Conservation (phyloP, 768 basidiomycete species). For the Termitomyces sp. region DNA sequence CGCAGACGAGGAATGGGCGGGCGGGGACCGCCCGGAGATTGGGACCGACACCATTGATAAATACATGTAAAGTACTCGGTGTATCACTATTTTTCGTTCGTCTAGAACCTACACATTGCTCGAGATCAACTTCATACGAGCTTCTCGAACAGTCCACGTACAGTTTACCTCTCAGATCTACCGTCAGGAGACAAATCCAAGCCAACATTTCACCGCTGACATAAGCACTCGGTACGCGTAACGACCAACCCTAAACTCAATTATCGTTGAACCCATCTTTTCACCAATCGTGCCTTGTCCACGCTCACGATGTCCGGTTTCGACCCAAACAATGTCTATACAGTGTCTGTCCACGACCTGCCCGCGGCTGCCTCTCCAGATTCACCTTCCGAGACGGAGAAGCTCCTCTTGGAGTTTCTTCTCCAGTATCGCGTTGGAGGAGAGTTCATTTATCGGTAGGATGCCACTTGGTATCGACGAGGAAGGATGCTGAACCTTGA, state of each 20-base stretch:
- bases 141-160: not conserved
- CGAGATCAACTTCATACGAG: no score
- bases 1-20: slow-evolving; percentile 50
- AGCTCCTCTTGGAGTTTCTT: slow-evolving; percentile 78
- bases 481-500: slow-evolving; percentile 11
- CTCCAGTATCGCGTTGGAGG: slow-evolving; percentile 84
- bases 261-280: slow-evolving; percentile 8
- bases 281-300: not conserved
- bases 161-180: not conserved
- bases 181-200: no score
- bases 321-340: slow-evolving; percentile 75
- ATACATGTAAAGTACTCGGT: not conserved
- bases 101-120: not conserved
- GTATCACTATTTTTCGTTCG: slow-evolving; percentile 4
- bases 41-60: slow-evolving; percentile 46
- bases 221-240: slow-evolving; percentile 19
- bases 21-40: slow-evolving; percentile 40
- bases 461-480: slow-evolving; percentile 12
- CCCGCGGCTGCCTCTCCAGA: slow-evolving; percentile 55
- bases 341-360: slow-evolving; percentile 70
- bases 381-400: slow-evolving; percentile 75
- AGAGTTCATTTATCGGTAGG: slow-evolving; percentile 86
- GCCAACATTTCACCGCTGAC: slow-evolving; percentile 9
- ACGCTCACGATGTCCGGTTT: slow-evolving; percentile 72
- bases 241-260: slow-evolving; percentile 21